A percentile compares a stretch with the other conserved stretches of the same genome.
These are phyloP conservation scores for Periconia macrospinosa DNA, from an alignment of 2,329 filamentous ascomycete species.

Conservation along the genomic window DNA sequence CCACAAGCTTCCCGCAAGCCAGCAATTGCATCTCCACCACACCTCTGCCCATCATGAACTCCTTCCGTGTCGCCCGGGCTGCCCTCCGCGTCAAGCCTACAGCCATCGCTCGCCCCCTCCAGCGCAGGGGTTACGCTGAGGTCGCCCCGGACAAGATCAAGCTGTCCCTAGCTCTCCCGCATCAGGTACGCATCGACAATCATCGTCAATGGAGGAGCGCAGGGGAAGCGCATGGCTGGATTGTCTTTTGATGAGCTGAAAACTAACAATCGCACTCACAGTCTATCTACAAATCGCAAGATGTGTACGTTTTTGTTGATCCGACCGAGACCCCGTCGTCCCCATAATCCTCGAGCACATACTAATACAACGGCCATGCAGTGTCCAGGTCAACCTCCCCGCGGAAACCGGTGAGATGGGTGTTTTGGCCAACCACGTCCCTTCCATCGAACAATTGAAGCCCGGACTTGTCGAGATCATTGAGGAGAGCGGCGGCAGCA, in stretches of 20 bases:
- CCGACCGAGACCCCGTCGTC: conserved; percentile 22
- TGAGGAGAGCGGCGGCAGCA: conserved; percentile 85
- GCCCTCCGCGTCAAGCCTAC: conserved; percentile 80
- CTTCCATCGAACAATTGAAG: conserved; percentile 98
- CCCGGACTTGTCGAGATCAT: conserved; percentile 93
- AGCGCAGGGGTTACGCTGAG: conserved; percentile 83
- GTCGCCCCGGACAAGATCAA: conserved; percentile 72
- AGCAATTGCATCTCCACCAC: conserved; percentile 44
- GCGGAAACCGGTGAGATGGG: conserved; percentile 99
- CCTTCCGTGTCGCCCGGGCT: conserved; percentile 86
- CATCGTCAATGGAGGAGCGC: background rate
- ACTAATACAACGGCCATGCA: conserved; percentile 46
- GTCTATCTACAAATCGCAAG: conserved; percentile 70
- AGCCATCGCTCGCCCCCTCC: conserved; percentile 72
- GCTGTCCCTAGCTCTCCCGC: conserved; percentile 95
- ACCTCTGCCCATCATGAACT: conserved; percentile 71
- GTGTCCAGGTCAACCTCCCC: conserved; percentile 97
- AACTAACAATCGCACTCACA: conserved; percentile 42
- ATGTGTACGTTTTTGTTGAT: conserved; percentile 62
- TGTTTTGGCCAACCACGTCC: conserved; percentile 98
- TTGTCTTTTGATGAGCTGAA: background rate
- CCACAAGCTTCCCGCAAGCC: conserved; percentile 28
- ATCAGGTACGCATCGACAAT: conserved; percentile 76
- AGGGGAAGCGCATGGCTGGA: conserved; percentile 1
- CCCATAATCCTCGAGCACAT: conserved; percentile 20